Evolutionary conservation across 2,329 filamentous ascomycete genomes (phyloP).

Genomic region (Neonectria neomacrospora): DNA sequence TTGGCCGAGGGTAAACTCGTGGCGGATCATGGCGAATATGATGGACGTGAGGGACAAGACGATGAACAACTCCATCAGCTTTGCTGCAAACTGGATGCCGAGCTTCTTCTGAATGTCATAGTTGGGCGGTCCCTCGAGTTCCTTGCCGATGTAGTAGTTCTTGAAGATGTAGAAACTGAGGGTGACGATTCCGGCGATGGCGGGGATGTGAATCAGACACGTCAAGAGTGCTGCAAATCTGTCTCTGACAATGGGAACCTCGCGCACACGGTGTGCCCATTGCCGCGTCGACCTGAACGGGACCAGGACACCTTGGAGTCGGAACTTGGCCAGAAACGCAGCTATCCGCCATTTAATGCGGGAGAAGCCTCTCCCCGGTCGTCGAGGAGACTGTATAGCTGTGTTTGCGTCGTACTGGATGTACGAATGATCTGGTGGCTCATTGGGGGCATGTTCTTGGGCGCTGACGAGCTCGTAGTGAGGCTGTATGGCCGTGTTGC

Average conservation of each 20-base stretch:
- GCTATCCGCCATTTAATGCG: constrained; percentile 30
- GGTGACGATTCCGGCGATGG: constrained; percentile 30
- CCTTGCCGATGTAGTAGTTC: constrained; percentile 39
- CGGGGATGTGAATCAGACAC: constrained; percentile 32
- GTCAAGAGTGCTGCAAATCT: constrained; percentile 30
- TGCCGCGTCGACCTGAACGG: constrained; percentile 20
- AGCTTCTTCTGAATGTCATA: constrained; percentile 36
- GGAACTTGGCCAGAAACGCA: constrained; percentile 35
- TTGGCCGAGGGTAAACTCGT: constrained; percentile 33
- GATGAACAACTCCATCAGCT: constrained; percentile 40
- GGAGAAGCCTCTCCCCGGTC: neutral
- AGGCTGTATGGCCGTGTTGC: constrained; percentile 9
- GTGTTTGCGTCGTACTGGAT: neutral
- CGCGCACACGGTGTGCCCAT: neutral
- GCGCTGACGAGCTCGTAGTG: constrained; percentile 31
- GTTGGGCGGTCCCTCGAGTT: constrained; percentile 31
- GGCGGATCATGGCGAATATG: constrained; percentile 33
- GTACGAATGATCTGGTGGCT: neutral
- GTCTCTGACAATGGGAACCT: constrained; percentile 36
- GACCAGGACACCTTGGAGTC: constrained; percentile 25
- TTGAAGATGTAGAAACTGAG: constrained; percentile 40
- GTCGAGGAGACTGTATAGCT: neutral
- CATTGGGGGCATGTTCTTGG: constrained; percentile 20
- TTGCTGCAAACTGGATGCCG: constrained; percentile 35
- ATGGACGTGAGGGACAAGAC: constrained; percentile 33